Evolutionary conservation across 768 basidiomycete species (phyloP), one percentile per base, ranked within the genome.

Genomic region (Rhizopogon salebrosus): DNA sequence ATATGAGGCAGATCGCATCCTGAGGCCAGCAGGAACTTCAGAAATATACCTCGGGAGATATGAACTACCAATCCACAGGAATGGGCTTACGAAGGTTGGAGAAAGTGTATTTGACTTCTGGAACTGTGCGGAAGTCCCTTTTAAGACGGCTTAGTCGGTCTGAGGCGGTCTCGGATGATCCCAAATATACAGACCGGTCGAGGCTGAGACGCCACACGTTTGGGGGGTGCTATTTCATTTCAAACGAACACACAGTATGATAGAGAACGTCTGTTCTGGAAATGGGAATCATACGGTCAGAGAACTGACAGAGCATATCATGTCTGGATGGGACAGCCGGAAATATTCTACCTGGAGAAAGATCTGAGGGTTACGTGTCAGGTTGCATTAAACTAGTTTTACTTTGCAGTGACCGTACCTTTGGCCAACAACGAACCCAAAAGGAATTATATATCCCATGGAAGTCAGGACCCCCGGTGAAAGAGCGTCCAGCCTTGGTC

Each of bases 1-100:
- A 5, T 64, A 67, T 7, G 65, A 57, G 46, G 63, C 26, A 4
- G 45, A 40, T 22, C 59, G 23, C 57, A 68, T 66, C 41, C 38
- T 36, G 40, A 24, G 22, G 38, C 40, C 40, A 52, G 54, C 26
- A 42, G 51, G 53, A 54, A 45, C n/a, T n/a, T n/a, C n/a, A 20
- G 35, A 16, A 52, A 50, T 16, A 53, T 37, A 37, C 20, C 0
- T 26, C 26, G 37, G 27, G 46, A 7, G 16, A 18, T 20, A 16
- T 9, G 3, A 41, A 13, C 6, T 7, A 39, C 5, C 13, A 34
- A 22, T 23, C n/a, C 18, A 43, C 27, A 29, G 6, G 29, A 45
- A 34, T 16, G 22, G 31, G 35, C 14, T 31, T 34, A 46, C 20
- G 27, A 42, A 45, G 38, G 18, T 35, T 48, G 26, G 13, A 51